Percentiles rank a stretch among this genome's conserved stretches.
phyloP scores from a whole-genome alignment of 176 grass and related monocot genomes.

The Cocos nucifera region DNA sequence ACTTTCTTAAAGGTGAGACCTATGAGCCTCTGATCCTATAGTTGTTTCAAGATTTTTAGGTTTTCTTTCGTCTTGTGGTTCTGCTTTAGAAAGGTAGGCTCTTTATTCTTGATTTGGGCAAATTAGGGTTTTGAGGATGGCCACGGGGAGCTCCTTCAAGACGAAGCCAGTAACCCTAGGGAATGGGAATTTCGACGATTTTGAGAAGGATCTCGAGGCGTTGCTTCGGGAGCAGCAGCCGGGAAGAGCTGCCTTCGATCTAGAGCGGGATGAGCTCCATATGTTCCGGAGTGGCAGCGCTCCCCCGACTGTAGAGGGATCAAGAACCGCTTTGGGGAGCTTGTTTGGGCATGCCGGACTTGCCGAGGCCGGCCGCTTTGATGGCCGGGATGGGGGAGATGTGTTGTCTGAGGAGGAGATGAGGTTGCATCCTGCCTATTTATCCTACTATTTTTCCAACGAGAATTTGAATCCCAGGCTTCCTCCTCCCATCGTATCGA shows the following conservation, averaged over 20 bases:
- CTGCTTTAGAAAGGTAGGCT: background rate
- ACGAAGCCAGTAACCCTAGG: slow-evolving; percentile 18
- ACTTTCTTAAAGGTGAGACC: slow-evolving; percentile 5
- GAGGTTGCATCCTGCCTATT: slow-evolving; percentile 59
- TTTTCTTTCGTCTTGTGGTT: background rate
- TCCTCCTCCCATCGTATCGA: slow-evolving; percentile 60
- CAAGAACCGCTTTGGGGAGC: slow-evolving; percentile 40
- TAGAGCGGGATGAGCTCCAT: slow-evolving; percentile 57
- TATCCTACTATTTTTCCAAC: slow-evolving; percentile 80
- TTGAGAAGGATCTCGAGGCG: slow-evolving; percentile 70
- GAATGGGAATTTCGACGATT: slow-evolving; percentile 57
- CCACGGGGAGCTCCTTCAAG: slow-evolving; percentile 4
- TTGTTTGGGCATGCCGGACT: slow-evolving; percentile 22
- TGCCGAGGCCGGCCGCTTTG: background rate
- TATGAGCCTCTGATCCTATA: background rate
- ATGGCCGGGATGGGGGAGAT: slow-evolving; percentile 6
- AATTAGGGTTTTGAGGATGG: slow-evolving; percentile 35
- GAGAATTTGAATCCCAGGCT: slow-evolving; percentile 86
- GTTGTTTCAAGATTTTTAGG: background rate
- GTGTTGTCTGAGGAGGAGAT: slow-evolving; percentile 61
- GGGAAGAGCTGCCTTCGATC: slow-evolving; percentile 17
- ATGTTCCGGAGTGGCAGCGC: slow-evolving; percentile 79
- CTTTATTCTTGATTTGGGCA: background rate
- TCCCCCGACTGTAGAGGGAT: slow-evolving; percentile 76
- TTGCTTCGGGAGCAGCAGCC: slow-evolving; percentile 58